phyloP scores from a whole-genome alignment of 2,329 filamentous ascomycete genomes.

The Fusarium kyushuense region DNA sequence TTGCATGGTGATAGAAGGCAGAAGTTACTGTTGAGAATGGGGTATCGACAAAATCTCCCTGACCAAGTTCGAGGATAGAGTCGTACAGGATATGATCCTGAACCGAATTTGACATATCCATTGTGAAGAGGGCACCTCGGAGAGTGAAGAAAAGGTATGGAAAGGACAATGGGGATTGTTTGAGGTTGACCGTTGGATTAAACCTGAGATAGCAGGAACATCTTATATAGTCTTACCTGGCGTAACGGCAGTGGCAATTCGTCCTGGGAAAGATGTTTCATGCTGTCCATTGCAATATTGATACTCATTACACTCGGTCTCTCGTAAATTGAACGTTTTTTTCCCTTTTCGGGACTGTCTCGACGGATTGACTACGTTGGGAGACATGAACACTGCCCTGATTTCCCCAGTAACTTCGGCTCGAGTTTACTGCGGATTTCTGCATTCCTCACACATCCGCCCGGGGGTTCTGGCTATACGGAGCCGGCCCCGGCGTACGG shows the following conservation, averaged over 20 bases:
- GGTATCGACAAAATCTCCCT: slow-evolving; percentile 39
- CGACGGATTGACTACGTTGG: slow-evolving; percentile 26
- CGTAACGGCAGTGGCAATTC: slow-evolving; percentile 26
- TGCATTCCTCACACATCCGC: slow-evolving; percentile 43
- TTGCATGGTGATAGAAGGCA: slow-evolving; percentile 56
- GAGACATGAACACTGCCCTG: slow-evolving; percentile 33
- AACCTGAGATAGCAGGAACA: slow-evolving; percentile 36
- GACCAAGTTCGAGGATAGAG: slow-evolving; percentile 26
- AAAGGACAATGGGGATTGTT: slow-evolving; percentile 36
- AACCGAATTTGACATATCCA: slow-evolving; percentile 6
- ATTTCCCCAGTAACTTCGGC: slow-evolving; percentile 40
- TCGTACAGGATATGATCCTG: slow-evolving; percentile 11
- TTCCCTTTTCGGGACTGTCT: slow-evolving; percentile 6
- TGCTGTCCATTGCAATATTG: slow-evolving; percentile 17
- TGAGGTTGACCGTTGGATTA: slow-evolving; percentile 33
- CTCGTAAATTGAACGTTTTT: slow-evolving; percentile 19
- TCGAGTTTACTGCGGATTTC: slow-evolving; percentile 9
- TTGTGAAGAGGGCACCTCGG: slow-evolving; percentile 11
- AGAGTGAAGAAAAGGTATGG: slow-evolving; percentile 6
- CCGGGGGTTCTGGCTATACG: slow-evolving; percentile 29
- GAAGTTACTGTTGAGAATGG: slow-evolving; percentile 56
- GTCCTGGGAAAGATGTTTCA: slow-evolving; percentile 35
- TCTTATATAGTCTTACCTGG: slow-evolving; percentile 40
- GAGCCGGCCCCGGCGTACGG: slow-evolving; percentile 40
- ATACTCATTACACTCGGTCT: slow-evolving; percentile 23